phyloP scores from a whole-genome alignment of 495 filamentous ascomycete species.

The Penicillium flavigenum region DNA sequence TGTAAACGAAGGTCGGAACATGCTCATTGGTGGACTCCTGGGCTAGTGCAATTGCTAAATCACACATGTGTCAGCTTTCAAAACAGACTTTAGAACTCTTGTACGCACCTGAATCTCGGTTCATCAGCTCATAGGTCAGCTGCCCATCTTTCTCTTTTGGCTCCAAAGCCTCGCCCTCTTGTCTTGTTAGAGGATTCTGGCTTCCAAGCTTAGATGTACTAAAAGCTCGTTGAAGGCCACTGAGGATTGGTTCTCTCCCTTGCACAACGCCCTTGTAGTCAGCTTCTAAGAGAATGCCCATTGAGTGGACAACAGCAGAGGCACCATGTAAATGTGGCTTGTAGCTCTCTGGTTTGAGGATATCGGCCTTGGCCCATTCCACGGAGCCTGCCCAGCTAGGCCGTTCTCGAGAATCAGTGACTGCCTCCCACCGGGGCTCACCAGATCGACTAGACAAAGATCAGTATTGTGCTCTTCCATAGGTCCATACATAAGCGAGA shows the following conservation, averaged over 20 bases:
- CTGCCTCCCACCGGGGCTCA: slow-evolving; percentile 74
- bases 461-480: not conserved
- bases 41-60: slow-evolving; percentile 69
- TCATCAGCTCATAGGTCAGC: slow-evolving; percentile 97
- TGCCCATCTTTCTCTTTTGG: slow-evolving; percentile 68
- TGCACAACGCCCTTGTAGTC: slow-evolving; percentile 93
- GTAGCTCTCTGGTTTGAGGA: slow-evolving; percentile 79
- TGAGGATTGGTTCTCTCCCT: slow-evolving; percentile 72
- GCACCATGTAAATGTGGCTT: slow-evolving; percentile 66
- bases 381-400: slow-evolving; percentile 82
- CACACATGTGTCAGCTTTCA: slow-evolving; percentile 21
- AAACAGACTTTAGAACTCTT: not conserved
- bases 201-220: slow-evolving; percentile 60
- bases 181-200: slow-evolving; percentile 63
- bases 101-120: slow-evolving; percentile 71
- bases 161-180: slow-evolving; percentile 56
- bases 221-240: slow-evolving; percentile 76
- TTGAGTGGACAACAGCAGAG: slow-evolving; percentile 82
- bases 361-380: slow-evolving; percentile 82
- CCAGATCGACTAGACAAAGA: slow-evolving; percentile 71
- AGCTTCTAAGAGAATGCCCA: slow-evolving; percentile 96
- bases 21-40: slow-evolving; percentile 66
- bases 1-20: slow-evolving; percentile 73
- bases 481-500: not conserved
- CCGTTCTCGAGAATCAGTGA: slow-evolving; percentile 69